phyloP scores from a whole-genome alignment of 129 eudicot genomes.

The carrot (Daucus carota) region DH1_v3.0 NC_030382.2:45871001-45871500 shows the following conservation, averaged over 20 bases:
- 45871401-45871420: too few relatives aligned
- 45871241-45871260: neutral
- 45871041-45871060: neutral
- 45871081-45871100: neutral
- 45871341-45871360: neutral
- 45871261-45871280: slow-evolving; percentile 17
- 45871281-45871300: slow-evolving; percentile 53
- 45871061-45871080: neutral
- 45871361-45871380: too few relatives aligned
- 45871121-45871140: neutral
- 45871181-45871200: neutral
- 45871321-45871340: slow-evolving; percentile 16
- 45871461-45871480: too few relatives aligned
- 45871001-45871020: too few relatives aligned
- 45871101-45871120: neutral
- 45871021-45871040: neutral
- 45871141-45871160: neutral
- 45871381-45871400: too few relatives aligned
- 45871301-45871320: slow-evolving; percentile 33
- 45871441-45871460: too few relatives aligned
- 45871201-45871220: neutral
- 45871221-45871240: neutral
- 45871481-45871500: too few relatives aligned
- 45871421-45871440: too few relatives aligned
- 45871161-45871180: neutral